Evolutionary conservation across 371 early-diverging fungal species (phyloP), one percentile per base, ranked within the genome.

Genomic region (Lichtheimia hyalospora): DNA sequence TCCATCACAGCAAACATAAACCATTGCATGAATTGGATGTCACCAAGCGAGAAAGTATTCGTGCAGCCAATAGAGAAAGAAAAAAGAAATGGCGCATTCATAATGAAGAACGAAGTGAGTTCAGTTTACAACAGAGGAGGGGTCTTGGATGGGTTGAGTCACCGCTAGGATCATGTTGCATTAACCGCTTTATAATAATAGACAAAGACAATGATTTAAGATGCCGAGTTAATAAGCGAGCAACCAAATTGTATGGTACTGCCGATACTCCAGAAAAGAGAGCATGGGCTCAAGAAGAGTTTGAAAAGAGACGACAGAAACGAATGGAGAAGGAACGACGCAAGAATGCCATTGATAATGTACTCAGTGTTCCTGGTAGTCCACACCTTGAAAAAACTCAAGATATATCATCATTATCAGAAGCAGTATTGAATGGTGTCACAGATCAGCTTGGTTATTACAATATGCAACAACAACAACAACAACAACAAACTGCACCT

Each of bases 121-220:
- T 10, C 46, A 43, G 14, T n/a, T 21, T 15, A 23, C 34, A 34
- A 34, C 34, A 34, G 28, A 28, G 28, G 28, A 34, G 34, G 34
- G 34, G 34, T 42, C 25, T 46, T 57, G 34, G 34, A 34, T 34
- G 34, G 34, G 34, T 34, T 34, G 34, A 34, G 6, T 34, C 34
- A 34, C 34, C 34, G 34, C 34, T 8, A 3, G 0, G 12, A 27
- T 0, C 21, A 8, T 10, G 3, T 25, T 50, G 23, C 42, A n/a
- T 5, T 20, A 14, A 12, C 52, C n/a, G 41, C 48, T 20, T 41
- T 10, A 1, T 34, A 34, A 8, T 8, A n/a, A n/a, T 8, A 87
- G 87, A 91, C 73, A 91, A 91, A 67, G 90, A 91, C 69, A 91
- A 91, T 70, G 91, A 91, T 73, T 68, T 91, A 54, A 75, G 91